A percentile compares a stretch with the other conserved stretches of the same genome.
Evolutionary conservation across 2,329 filamentous ascomycete genomes (phyloP).

Genomic region (Pyrenochaeta sp.): DNA sequence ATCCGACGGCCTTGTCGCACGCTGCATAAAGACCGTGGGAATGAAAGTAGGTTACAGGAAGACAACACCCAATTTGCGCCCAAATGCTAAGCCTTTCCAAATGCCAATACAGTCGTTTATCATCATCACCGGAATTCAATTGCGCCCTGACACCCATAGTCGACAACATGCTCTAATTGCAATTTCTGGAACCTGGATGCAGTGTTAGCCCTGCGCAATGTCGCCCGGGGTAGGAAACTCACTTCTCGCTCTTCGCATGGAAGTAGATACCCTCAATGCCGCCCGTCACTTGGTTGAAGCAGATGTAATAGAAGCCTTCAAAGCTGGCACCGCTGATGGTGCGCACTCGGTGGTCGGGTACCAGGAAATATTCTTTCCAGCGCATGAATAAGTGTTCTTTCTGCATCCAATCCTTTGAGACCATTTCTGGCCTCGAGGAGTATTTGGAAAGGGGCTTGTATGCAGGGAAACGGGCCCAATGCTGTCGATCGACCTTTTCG

Average conservation of each 20-base stretch:
- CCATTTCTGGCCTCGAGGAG: slow-evolving; percentile 65
- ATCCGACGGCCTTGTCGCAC: slow-evolving; percentile 31
- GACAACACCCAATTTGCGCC: slow-evolving; percentile 31
- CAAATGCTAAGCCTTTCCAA: slow-evolving; percentile 35
- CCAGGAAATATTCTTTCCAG: slow-evolving; percentile 98
- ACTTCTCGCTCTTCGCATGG: slow-evolving; percentile 98
- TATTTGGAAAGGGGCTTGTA: slow-evolving; percentile 79
- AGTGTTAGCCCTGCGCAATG: slow-evolving; percentile 24
- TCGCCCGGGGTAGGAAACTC: slow-evolving; percentile 50
- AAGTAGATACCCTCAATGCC: slow-evolving; percentile 95
- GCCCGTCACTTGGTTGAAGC: slow-evolving; percentile 91
- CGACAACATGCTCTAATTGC: slow-evolving; percentile 85
- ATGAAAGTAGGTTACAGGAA: slow-evolving; percentile 38
- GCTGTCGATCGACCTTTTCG: slow-evolving; percentile 87
- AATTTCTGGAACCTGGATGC: slow-evolving; percentile 84
- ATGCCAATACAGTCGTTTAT: slow-evolving; percentile 37
- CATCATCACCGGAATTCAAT: slow-evolving; percentile 82
- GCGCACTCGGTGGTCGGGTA: slow-evolving; percentile 90
- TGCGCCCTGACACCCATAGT: slow-evolving; percentile 81
- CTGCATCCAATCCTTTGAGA: slow-evolving; percentile 74
- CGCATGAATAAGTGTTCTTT: slow-evolving; percentile 96
- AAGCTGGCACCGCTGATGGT: slow-evolving; percentile 95
- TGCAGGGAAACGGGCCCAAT: slow-evolving; percentile 90
- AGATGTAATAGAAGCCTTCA: slow-evolving; percentile 99
- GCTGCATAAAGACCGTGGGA: slow-evolving; percentile 37